Conservation (phyloP, 2,329 filamentous ascomycete genomes). For the Curvularia spicifera region DNA sequence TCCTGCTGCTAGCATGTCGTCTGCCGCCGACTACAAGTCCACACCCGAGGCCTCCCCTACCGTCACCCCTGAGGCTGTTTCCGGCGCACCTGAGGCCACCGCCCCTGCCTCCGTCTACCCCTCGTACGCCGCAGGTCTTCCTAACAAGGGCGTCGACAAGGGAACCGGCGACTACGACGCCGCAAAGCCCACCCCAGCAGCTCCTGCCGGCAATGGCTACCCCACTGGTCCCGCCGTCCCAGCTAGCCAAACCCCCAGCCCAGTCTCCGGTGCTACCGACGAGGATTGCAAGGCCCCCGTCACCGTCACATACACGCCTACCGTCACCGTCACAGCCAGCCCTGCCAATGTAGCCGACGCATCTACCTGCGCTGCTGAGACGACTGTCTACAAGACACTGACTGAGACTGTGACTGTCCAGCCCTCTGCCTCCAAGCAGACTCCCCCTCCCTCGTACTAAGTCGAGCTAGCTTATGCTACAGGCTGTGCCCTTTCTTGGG, state of each 20-base stretch:
- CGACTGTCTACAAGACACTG: constrained; percentile 29
- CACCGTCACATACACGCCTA: constrained; percentile 38
- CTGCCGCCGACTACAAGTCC: constrained; percentile 5
- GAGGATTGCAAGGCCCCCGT: constrained; percentile 31
- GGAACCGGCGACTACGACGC: constrained; percentile 10
- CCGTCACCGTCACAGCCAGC: constrained; percentile 33
- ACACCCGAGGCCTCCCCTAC: constrained; percentile 1
- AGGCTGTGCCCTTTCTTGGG: neutral
- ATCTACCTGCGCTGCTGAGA: constrained; percentile 17
- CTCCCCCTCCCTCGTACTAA: constrained; percentile 14
- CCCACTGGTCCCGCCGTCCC: constrained; percentile 16
- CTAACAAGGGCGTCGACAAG: constrained; percentile 18
- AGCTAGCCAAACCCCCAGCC: constrained; percentile 14
- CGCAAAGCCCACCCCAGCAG: constrained; percentile 3
- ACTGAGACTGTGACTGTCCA: constrained; percentile 35
- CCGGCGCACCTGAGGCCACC: constrained; percentile 6
- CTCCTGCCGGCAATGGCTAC: constrained; percentile 10
- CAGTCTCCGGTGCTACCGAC: constrained; percentile 9
- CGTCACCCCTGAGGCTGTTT: neutral
- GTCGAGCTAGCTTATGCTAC: neutral
- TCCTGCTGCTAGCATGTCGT: constrained; percentile 6
- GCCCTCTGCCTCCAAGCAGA: constrained; percentile 5
- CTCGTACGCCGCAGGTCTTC: constrained; percentile 19
- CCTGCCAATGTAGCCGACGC: constrained; percentile 20
- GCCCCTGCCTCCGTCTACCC: constrained; percentile 6